phyloP scores from a whole-genome alignment of 441 rosid species.

The Bruguiera hainesii region DNA sequence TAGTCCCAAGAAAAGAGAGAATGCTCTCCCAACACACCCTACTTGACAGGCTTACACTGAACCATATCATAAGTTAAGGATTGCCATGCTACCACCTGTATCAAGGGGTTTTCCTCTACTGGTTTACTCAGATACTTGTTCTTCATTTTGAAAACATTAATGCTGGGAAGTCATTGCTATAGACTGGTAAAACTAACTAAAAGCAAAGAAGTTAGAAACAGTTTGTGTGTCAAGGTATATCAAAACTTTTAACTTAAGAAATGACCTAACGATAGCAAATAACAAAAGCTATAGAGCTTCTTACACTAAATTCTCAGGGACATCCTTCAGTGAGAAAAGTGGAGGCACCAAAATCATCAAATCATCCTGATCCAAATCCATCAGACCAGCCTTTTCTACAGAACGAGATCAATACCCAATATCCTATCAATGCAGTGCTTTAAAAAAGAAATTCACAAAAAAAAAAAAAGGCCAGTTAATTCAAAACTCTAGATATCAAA shows the following conservation, averaged over 20 bases:
- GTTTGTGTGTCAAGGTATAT: neutral
- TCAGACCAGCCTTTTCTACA: conserved; percentile 53
- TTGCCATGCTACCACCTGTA: too few species aligned
- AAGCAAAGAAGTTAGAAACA: neutral
- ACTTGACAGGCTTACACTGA: neutral
- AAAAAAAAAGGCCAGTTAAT: neutral
- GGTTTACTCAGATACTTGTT: neutral
- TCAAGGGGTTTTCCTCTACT: neutral
- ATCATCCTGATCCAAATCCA: conserved; percentile 75
- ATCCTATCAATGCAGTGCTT: too few species aligned
- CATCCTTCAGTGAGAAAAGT: conserved; percentile 74
- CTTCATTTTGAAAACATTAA: neutral
- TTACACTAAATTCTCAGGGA: conserved; percentile 75
- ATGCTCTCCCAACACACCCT: neutral
- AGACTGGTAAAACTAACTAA: too few species aligned
- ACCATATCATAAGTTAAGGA: neutral
- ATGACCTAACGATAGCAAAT: conserved; percentile 1
- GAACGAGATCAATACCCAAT: neutral
- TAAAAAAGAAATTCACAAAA: too few species aligned
- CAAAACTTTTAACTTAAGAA: neutral
- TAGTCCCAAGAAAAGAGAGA: neutral
- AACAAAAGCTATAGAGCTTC: conserved; percentile 19
- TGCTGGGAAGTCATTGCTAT: too few species aligned
- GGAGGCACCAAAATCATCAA: conserved; percentile 82
- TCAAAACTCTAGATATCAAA: neutral